Evolutionary conservation across 441 rosid species (phyloP).

Genomic region (Omphalea diandra): DNA sequence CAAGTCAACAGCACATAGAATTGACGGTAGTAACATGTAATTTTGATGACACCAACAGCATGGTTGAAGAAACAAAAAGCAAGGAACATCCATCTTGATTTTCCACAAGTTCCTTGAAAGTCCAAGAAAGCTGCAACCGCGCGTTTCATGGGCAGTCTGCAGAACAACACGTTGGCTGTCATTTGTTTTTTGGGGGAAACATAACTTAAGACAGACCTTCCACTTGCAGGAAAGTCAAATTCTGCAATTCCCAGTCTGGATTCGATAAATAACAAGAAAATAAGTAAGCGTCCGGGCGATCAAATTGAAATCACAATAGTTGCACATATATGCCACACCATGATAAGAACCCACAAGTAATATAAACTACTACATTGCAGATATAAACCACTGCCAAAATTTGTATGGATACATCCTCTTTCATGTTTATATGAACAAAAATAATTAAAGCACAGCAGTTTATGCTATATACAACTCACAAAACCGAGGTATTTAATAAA

Average conservation of each 20-base stretch:
- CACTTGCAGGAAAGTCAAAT: not conserved
- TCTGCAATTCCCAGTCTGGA: not conserved
- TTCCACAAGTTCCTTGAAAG: not conserved
- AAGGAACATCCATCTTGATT: too few species aligned
- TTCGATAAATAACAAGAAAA: not conserved
- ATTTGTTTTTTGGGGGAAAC: too few species aligned
- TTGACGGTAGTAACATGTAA: not conserved
- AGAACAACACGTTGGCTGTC: too few species aligned
- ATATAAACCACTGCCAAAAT: constrained; percentile 1
- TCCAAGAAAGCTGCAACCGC: not conserved
- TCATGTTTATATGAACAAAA: constrained; percentile 13
- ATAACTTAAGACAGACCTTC: not conserved
- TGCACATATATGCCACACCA: not conserved
- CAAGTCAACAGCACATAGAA: not conserved
- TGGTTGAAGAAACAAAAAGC: not conserved
- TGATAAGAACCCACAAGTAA: not conserved
- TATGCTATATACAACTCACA: constrained; percentile 33
- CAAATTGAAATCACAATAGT: not conserved
- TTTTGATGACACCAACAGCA: not conserved
- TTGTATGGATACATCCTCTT: not conserved
- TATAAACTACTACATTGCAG: not conserved
- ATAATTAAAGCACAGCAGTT: constrained; percentile 29
- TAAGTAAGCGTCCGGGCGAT: not conserved
- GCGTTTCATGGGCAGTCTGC: not conserved
- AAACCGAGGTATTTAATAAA: constrained; percentile 13